Percentiles rank a stretch among this genome's conserved stretches.
Evolutionary conservation across 306 rosid genomes (phyloP).

Genomic region (Cercis canadensis): DNA sequence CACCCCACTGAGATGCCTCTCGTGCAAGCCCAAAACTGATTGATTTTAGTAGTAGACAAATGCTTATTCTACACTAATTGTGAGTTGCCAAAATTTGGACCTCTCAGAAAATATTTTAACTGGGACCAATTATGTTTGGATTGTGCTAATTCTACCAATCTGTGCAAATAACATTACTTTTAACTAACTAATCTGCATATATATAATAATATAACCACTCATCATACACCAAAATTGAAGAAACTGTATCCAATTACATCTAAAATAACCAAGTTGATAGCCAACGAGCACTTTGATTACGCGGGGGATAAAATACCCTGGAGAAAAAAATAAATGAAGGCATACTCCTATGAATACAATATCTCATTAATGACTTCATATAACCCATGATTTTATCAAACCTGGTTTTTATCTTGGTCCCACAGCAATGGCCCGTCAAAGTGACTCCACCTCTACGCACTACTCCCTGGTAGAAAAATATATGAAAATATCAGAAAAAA

Average conservation of each 20-base stretch:
- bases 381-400: conserved; percentile 25
- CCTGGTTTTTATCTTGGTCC: conserved; percentile 33
- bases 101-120: too few relatives aligned
- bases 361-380: conserved; percentile 24
- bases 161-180: too few relatives aligned
- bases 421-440: conserved; percentile 36
- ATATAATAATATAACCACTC: conserved; percentile 26
- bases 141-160: too few relatives aligned
- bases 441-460: not conserved
- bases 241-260: conserved; percentile 25
- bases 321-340: conserved; percentile 18
- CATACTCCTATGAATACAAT: conserved; percentile 9
- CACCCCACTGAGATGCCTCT: too few relatives aligned
- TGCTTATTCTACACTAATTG: too few relatives aligned
- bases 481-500: conserved; percentile 11
- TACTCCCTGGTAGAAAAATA: conserved; percentile 48
- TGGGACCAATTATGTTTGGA: too few relatives aligned
- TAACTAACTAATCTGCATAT: not conserved
- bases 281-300: conserved; percentile 1
- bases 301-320: too few relatives aligned
- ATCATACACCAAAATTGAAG: conserved; percentile 7
- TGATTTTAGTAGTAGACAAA: too few relatives aligned
- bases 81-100: too few relatives aligned
- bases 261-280: conserved; percentile 33
- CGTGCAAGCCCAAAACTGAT: too few relatives aligned